Evolutionary conservation across 805 yeast species (phyloP).

Genomic region (Alloascoidea hylecoeti): DNA sequence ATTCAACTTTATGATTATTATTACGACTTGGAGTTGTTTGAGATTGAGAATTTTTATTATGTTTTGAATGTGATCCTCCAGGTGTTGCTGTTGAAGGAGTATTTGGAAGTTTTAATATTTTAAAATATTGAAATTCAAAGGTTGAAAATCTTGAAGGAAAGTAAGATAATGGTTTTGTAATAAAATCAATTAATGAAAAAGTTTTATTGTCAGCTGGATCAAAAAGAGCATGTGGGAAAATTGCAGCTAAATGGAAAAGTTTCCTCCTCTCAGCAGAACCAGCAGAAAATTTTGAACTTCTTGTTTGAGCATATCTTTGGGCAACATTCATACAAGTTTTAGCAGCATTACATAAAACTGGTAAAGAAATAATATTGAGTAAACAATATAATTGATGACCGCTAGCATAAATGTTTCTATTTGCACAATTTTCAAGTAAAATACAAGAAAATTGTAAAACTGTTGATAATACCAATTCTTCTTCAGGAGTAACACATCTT

Average conservation of each 20-base stretch:
- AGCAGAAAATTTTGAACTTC: slow-evolving; percentile 25
- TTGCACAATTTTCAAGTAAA: slow-evolving; percentile 55
- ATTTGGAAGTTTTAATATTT: slow-evolving; percentile 8
- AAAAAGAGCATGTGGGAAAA: slow-evolving; percentile 26
- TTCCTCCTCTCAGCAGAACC: slow-evolving; percentile 27
- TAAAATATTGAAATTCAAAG: slow-evolving; percentile 1
- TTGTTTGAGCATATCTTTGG: slow-evolving; percentile 40
- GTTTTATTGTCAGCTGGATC: slow-evolving; percentile 13
- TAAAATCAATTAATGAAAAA: slow-evolving; percentile 5
- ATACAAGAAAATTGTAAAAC: slow-evolving; percentile 48
- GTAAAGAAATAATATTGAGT: slow-evolving; percentile 43
- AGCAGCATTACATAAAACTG: slow-evolving; percentile 44
- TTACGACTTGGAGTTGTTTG: slow-evolving; percentile 2
- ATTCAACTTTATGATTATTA: neutral
- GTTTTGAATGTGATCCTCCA: neutral
- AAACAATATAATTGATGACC: slow-evolving; percentile 43
- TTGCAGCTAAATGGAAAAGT: slow-evolving; percentile 37
- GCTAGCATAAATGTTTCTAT: slow-evolving; percentile 55
- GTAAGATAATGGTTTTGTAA: slow-evolving; percentile 3
- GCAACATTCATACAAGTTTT: slow-evolving; percentile 45
- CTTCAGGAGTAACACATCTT: slow-evolving; percentile 26
- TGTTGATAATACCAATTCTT: slow-evolving; percentile 31
- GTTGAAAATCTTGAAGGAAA: neutral
- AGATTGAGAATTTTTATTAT: slow-evolving; percentile 1
- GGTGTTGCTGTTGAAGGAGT: slow-evolving; percentile 2